Base-by-base conservation (phyloP, 139 green algal species). In the Coccomyxa sp. region DNA sequence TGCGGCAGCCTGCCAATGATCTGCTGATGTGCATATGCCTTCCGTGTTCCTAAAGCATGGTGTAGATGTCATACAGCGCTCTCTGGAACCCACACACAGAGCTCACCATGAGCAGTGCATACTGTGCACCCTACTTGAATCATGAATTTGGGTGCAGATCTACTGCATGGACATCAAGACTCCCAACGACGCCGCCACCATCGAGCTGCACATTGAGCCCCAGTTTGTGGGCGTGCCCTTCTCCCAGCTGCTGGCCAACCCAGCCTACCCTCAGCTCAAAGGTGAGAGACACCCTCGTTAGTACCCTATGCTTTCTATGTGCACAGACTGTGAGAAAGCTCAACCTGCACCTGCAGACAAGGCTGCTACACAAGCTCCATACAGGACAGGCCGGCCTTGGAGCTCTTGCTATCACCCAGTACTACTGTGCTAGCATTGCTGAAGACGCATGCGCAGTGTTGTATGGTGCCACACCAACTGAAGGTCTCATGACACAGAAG, bases 101-200 rank as follows among this genome's bases (percentile, higher is more conserved):
- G 12, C 44, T 16, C 44, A 58, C 44, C 44, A 58, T n/a, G 44
- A 12, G 44, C 16, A 58, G 14, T 58, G 44, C 44, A 58, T 12
- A 12, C 16, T 12, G 14, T 58, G 14, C 44, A 29, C 16, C 14
- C 44, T 29, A 58, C 44, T 16, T 16, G 12, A 29, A 58, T 29
- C 44, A 58, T 58, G 12, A 16, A 16, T 16, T 29, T 58, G 44
- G 14, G 44, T 36, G 27, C 64, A 71, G 64, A 71, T 71, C 64
- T 71, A 38, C 64, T 71, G 64, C 64, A 37, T 71, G 64, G 64
- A 71, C 24, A 37, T 37, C n/a, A 71, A 71, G 64, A 36, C 6
- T 10, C 24, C 64, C 64, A 71, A 71, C 24, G 64, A 71, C 64
- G 35, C 64, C 24, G 64, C 64, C 7, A 37, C 35, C 1, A 36